Evolutionary conservation across 1,284 basidiomycete species (phyloP).

Genomic region (Mrakiaceae sp.): DNA sequence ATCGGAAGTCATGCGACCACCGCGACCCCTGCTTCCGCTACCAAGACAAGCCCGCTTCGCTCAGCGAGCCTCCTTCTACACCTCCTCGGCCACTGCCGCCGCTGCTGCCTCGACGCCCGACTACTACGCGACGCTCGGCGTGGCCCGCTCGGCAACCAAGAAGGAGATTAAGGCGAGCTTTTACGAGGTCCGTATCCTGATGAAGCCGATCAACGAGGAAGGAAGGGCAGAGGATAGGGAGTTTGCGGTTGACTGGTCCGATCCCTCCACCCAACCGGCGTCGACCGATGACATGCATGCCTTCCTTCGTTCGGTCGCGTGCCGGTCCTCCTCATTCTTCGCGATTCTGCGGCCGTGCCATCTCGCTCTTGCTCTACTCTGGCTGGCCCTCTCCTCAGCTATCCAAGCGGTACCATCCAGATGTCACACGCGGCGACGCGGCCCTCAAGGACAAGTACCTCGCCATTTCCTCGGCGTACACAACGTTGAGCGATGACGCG

Average conservation of each 20-base stretch:
- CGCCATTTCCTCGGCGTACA: conserved; percentile 13
- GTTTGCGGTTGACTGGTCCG: too few species aligned
- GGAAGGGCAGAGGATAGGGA: not conserved
- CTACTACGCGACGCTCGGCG: conserved; percentile 20
- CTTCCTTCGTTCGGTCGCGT: too few species aligned
- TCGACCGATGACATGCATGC: too few species aligned
- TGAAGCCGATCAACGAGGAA: not conserved
- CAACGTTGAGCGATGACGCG: conserved; percentile 4
- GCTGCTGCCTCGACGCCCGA: conserved; percentile 10
- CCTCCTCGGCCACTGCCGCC: too few species aligned
- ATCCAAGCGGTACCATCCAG: conserved; percentile 23
- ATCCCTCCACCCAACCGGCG: too few species aligned
- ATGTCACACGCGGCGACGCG: conserved; percentile 12
- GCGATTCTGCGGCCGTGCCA: too few species aligned
- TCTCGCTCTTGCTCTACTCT: too few species aligned
- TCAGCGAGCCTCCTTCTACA: not conserved
- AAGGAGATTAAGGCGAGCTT: conserved; percentile 25
- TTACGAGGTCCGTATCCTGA: conserved; percentile 21
- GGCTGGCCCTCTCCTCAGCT: conserved; percentile 14
- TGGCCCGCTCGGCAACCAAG: conserved; percentile 15
- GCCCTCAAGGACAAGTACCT: conserved; percentile 12
- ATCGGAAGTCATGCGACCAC: too few species aligned
- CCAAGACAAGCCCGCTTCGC: too few species aligned
- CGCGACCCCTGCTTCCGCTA: too few species aligned
- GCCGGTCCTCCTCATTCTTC: too few species aligned